Base-by-base conservation (phyloP, 2,329 filamentous ascomycete species). In the Fusarium sterilihyphosum region DNA sequence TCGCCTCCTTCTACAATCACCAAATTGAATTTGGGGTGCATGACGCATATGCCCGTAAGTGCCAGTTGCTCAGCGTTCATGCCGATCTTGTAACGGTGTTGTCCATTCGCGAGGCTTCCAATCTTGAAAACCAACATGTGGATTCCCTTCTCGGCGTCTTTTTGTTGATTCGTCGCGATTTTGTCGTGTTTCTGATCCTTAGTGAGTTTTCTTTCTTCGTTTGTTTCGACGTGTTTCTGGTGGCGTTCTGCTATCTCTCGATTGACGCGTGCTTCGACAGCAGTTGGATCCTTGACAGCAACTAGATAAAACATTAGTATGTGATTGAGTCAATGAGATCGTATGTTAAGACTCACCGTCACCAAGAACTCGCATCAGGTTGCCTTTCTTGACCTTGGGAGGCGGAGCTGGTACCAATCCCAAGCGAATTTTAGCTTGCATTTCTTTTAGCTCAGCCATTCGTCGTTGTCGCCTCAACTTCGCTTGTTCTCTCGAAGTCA, bases 311-410 rank as follows among this genome's bases (percentile, higher is more conserved):
- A 53, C n/a, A 38, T 81, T 67, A 82, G 78, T 38, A 66, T 61
- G 20, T 26, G 31, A 49, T 38, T 13, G 49, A 40, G 37, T 16
- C 43, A 46, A 18, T 16, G 41, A 16, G 13, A 41, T 22, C 49
- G 40, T 37, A 14, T 31, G 29, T 14, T 31, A 4, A 4, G 22
- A 94, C 92, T 81, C 80, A 83, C 83, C 83, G 75, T 98, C 94
- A 72, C 96, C 96, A 64, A 98, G 88, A 37, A 99, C 96, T 66
- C 95, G 92, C 96, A 99, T 99, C 80, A 99, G 89, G 82, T 99
- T 99, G 66, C 93, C 94, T 83, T 97, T 97, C 85, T 98, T 98
- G 77, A 99, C 94, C 84, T 98, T 99, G 17, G 96, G 96, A 33
- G 95, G 93, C 35, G 95, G 95, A 26, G 96, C 94, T 7, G 95